Evolutionary conservation across 2,329 filamentous ascomycete species (phyloP).

Genomic region (Aureobasidium musti): DNA sequence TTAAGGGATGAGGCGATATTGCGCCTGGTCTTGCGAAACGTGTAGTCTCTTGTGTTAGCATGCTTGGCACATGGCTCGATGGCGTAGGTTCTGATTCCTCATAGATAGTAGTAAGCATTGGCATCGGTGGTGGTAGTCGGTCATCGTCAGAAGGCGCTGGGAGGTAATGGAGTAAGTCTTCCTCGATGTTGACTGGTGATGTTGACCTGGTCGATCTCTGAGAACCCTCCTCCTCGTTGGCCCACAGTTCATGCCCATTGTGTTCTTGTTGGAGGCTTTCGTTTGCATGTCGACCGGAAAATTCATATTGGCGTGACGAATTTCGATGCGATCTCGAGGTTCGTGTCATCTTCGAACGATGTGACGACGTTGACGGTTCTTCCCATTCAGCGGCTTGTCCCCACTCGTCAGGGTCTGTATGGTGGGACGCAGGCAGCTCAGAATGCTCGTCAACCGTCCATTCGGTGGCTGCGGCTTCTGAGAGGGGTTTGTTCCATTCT

Average conservation of each 20-base stretch:
- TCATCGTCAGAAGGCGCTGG: neutral
- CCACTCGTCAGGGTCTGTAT: neutral
- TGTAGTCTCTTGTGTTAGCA: neutral
- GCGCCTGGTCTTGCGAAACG: constrained; percentile 20
- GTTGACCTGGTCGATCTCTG: neutral
- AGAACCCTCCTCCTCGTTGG: neutral
- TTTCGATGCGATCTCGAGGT: neutral
- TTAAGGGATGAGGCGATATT: constrained; percentile 25
- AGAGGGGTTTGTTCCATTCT: neutral
- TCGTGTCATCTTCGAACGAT: neutral
- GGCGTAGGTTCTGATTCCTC: neutral
- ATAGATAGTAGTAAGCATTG: constrained; percentile 5
- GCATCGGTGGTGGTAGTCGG: constrained; percentile 1
- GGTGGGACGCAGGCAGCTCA: neutral
- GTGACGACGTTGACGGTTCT: neutral
- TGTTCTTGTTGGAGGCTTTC: neutral
- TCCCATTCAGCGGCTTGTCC: neutral
- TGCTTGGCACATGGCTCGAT: neutral
- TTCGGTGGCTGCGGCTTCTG: neutral
- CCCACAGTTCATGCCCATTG: neutral
- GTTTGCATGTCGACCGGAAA: neutral
- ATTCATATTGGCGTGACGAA: neutral
- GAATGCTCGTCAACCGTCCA: neutral
- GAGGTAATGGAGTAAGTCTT: constrained; percentile 8
- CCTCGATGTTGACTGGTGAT: neutral